Percentiles rank a stretch among this genome's conserved stretches.
Evolutionary conservation across 108 stramenopile species (phyloP).

Genomic region (Nitzschia sp.): DNA sequence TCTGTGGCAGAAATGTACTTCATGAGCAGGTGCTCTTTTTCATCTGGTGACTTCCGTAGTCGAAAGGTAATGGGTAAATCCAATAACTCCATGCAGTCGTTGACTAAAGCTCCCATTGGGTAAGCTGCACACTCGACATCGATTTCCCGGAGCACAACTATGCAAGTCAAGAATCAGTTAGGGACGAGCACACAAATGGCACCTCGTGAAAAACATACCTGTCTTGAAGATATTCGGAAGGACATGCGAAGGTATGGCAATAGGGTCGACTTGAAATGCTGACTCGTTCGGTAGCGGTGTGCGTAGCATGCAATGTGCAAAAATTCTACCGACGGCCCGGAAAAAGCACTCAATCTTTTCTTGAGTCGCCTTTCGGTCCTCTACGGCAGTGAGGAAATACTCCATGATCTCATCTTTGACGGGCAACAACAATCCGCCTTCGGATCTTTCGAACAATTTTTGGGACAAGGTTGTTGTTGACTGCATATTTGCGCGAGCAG

Average conservation of each 20-base stretch:
- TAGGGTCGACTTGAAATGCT: too few species aligned
- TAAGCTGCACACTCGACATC: not conserved
- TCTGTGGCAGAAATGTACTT: too few species aligned
- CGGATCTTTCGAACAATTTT: too few species aligned
- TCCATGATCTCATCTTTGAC: too few species aligned
- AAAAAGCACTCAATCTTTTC: not conserved
- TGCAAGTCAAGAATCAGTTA: not conserved
- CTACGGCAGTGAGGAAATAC: too few species aligned
- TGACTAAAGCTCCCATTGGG: not conserved
- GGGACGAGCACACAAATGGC: not conserved
- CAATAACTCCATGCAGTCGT: not conserved
- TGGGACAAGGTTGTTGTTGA: too few species aligned
- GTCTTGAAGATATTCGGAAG: slow-evolving; percentile 5
- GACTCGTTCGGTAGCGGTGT: too few species aligned
- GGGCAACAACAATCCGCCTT: too few species aligned
- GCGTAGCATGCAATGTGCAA: slow-evolving; percentile 8
- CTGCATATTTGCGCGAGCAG: too few species aligned
- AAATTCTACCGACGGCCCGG: slow-evolving; percentile 1
- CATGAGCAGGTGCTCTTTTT: too few species aligned
- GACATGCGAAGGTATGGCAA: not conserved
- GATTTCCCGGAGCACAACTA: not conserved
- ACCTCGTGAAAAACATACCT: not conserved
- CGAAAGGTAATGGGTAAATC: too few species aligned
- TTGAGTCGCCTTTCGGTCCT: not conserved
- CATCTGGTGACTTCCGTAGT: too few species aligned